Conservation (phyloP, 2,329 filamentous ascomycete genomes). For the Epichloe elymi region DNA sequence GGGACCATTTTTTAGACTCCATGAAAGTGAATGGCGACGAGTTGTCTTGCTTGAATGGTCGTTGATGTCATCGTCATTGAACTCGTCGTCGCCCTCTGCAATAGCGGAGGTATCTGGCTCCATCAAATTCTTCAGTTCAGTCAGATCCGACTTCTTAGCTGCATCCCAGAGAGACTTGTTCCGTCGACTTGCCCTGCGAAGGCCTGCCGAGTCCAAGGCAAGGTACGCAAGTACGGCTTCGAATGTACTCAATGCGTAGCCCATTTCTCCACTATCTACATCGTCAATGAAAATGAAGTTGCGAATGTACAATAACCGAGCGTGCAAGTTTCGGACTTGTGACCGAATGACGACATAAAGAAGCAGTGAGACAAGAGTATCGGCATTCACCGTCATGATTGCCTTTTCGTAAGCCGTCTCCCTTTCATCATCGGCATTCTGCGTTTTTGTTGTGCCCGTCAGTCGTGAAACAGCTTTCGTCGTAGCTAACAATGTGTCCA, state of each 20-base stretch:
- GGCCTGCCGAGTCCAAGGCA: constrained; percentile 62
- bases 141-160: constrained; percentile 60
- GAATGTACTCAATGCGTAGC: constrained; percentile 90
- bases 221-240: constrained; percentile 90
- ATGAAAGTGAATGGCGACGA: constrained; percentile 32
- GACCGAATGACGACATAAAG: constrained; percentile 87
- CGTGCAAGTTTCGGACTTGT: constrained; percentile 75
- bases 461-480: constrained; percentile 71
- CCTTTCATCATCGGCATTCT: constrained; percentile 16
- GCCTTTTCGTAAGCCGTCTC: constrained; percentile 35
- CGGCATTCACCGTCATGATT: constrained; percentile 58
- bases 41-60: constrained; percentile 33
- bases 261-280: constrained; percentile 90
- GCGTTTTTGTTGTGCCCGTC: constrained; percentile 35
- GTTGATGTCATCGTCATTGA: constrained; percentile 29
- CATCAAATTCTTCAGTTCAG: constrained; percentile 64
- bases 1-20: constrained; percentile 33
- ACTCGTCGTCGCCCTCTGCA: constrained; percentile 31
- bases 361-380: constrained; percentile 82
- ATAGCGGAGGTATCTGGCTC: constrained; percentile 49
- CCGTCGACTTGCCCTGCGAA: constrained; percentile 72
- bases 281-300: constrained; percentile 98
- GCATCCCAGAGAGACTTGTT: constrained; percentile 87
- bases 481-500: constrained; percentile 64
- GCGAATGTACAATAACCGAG: constrained; percentile 84